A percentile compares a stretch with the other conserved stretches of the same genome.
phyloP scores from a whole-genome alignment of 192 early-diverging fungal species.

The Entomortierella chlamydospora region DNA sequence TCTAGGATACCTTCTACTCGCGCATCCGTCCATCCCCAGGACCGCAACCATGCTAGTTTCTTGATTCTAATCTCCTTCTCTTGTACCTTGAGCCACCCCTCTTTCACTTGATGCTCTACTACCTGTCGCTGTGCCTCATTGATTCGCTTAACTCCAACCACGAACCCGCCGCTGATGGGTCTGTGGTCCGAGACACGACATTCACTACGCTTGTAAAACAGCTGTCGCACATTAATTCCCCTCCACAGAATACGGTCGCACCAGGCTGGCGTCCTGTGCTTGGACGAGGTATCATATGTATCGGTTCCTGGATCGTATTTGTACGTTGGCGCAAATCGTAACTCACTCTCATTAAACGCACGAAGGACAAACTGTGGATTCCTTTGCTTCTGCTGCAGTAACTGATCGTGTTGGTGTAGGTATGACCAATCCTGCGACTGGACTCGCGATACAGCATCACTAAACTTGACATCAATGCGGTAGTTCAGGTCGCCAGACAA shows the following conservation, averaged over 20 bases:
- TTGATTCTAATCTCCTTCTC: constrained; percentile 52
- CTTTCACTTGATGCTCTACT: constrained; percentile 61
- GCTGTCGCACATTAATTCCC: constrained; percentile 53
- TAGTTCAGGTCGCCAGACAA: constrained; percentile 97
- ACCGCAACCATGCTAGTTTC: constrained; percentile 50
- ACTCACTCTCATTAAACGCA: constrained; percentile 79
- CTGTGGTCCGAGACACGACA: constrained; percentile 86
- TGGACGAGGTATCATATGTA: constrained; percentile 92
- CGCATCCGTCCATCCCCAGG: constrained; percentile 49
- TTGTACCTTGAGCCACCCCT: constrained; percentile 57
- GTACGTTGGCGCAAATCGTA: constrained; percentile 95
- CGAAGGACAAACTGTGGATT: constrained; percentile 83
- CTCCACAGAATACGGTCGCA: constrained; percentile 92
- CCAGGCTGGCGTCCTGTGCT: constrained; percentile 94
- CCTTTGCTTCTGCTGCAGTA: constrained; percentile 58
- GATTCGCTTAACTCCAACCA: constrained; percentile 68
- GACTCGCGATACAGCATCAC: constrained; percentile 69
- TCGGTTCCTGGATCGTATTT: constrained; percentile 93
- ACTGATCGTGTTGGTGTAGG: constrained; percentile 75
- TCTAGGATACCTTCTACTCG: constrained; percentile 41
- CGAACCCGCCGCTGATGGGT: constrained; percentile 81
- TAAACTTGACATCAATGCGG: constrained; percentile 81
- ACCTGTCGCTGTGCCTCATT: constrained; percentile 61
- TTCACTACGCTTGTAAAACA: constrained; percentile 76
- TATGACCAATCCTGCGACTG: constrained; percentile 67